Evolutionary conservation across 768 basidiomycete species (phyloP), one percentile per base, ranked within the genome.

Genomic region (Hortiboletus flavorubellus): DNA sequence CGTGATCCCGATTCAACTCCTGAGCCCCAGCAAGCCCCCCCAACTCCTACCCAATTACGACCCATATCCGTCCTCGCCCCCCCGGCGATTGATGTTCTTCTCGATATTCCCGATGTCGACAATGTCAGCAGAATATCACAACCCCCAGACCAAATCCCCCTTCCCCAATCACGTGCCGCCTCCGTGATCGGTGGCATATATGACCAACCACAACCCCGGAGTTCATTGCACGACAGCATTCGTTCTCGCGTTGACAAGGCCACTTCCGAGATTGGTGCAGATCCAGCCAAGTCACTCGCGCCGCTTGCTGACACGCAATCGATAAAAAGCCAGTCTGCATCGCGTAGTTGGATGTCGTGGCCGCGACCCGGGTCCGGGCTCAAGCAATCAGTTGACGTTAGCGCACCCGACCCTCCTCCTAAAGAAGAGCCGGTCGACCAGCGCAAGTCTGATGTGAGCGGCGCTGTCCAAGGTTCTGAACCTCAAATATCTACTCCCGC

Each of bases 101-200:
- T 55, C 16, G 46, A 61, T 21, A 61, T 68, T 8, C 55, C 59
- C n/a, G 67, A 70, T 21, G 37, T 54, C 7, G 61, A 61, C 40
- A 42, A 31, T 29, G 44, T 5, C 48, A 37, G 39, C 14, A 46
- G 35, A 37, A 11, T 5, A 46, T 53, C 61, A 23, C 50, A 16
- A n/a, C 52, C n/a, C 7, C 63, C 69, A 30, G 62, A 60, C 1
- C 54, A 56, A 48, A 51, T 71, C 3, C 60, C 63, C 15, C 64
- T 70, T 15, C 68, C 69, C 14, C 51, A 58, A 38, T 68, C 71
- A n/a, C 69, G 69, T 4, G 69, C 69, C 1, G 65, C 59, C 15
- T 71, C 71, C 1, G 69, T 64, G 47, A 59, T 71, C 8, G 71
- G 65, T 11, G 60, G 68, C 14, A 53, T 62, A 14, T 60, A 38